These are phyloP conservation scores for Craterostigma plantagineum DNA, from an alignment of 257 asterid genomes.

Conservation along the genomic window DNA sequence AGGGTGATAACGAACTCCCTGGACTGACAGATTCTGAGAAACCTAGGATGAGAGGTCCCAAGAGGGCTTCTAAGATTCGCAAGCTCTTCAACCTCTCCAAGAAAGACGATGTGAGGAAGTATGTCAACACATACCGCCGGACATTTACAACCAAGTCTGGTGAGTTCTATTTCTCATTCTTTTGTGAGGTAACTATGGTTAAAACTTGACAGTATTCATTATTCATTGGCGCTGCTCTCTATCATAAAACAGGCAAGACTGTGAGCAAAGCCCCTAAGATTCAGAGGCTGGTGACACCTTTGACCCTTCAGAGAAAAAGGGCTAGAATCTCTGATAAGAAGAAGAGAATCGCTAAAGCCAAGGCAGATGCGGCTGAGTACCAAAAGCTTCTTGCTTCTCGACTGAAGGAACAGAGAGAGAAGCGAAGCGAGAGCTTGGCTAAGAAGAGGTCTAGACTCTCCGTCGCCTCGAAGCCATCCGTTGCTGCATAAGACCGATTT, in stretches of 20 bases:
- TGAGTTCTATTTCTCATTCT: slow-evolving; percentile 8
- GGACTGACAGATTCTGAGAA: slow-evolving; percentile 63
- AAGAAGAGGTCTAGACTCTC: slow-evolving; percentile 64
- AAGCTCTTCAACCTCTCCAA: slow-evolving; percentile 60
- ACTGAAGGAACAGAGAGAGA: slow-evolving; percentile 67
- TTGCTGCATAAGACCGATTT: slow-evolving; percentile 16
- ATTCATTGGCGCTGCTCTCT: no score
- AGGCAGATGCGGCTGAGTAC: slow-evolving; percentile 59
- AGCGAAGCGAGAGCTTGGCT: slow-evolving; percentile 62
- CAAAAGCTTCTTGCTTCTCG: slow-evolving; percentile 59
- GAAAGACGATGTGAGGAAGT: slow-evolving; percentile 70
- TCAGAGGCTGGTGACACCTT: slow-evolving; percentile 76
- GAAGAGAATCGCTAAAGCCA: slow-evolving; percentile 63
- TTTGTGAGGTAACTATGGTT: no score
- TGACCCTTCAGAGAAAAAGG: slow-evolving; percentile 68
- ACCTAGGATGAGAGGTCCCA: slow-evolving; percentile 81
- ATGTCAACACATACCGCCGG: slow-evolving; percentile 61
- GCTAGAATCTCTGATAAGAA: slow-evolving; percentile 62
- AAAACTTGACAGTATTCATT: no score
- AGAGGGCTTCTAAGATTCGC: slow-evolving; percentile 72
- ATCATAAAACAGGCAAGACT: slow-evolving; percentile 29
- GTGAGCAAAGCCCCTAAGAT: slow-evolving; percentile 71
- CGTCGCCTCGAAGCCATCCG: slow-evolving; percentile 33
- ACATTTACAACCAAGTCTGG: slow-evolving; percentile 46
- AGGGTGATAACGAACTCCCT: slow-evolving; percentile 65